Base-by-base conservation (phyloP, 768 basidiomycete genomes). In the Tulasnella sp. region DNA sequence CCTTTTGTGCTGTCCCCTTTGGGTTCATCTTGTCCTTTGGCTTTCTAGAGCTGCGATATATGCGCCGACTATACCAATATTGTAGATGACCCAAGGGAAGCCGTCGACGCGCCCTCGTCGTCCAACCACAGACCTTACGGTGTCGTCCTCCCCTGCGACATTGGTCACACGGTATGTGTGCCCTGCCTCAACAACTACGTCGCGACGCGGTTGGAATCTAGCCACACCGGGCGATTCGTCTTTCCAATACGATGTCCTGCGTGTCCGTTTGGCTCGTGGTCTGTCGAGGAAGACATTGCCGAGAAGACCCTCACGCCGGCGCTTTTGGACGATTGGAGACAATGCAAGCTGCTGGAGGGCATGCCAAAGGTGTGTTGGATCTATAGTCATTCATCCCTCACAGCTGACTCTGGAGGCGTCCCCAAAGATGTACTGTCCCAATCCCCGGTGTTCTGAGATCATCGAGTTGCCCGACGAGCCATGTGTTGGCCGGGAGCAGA, bases 211-310 rank as follows among this genome's bases (percentile, higher is more conserved):
- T 43, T 57, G 4, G 21, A 48, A n/a, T 32, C 45, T 34, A 43
- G 41, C 6, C 19, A 29, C 29, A 19, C 29, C 17, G 55, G 37
- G 6, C 29, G 35, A 32, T 19, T 19, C 17, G 55, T 43, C 12
- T 57, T 57, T 25, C 55, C 55, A 6, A 43, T 57, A 21, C 43
- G 55, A 1, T 57, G 55, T 45, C 55, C 55, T 17, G 55, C 31
- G 34, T 57, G 55, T 35, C 32, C 41, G 46, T 29, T 29, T 25
- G 29, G 34, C 46, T 25, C 27, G 17, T 49, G 41, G 45, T n/a
- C 35, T 27, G 17, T 57, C 31, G 46, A 45, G 31, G 55, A 57
- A 25, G 41, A 46, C 3, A 25, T 45, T 25, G 42, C 42, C 41
- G 42, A 57, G 35, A 32, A 21, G 17, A 37, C 35, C n/a, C 29